Conservation (phyloP, 768 basidiomycete species). For the Russula virescens region DNA sequence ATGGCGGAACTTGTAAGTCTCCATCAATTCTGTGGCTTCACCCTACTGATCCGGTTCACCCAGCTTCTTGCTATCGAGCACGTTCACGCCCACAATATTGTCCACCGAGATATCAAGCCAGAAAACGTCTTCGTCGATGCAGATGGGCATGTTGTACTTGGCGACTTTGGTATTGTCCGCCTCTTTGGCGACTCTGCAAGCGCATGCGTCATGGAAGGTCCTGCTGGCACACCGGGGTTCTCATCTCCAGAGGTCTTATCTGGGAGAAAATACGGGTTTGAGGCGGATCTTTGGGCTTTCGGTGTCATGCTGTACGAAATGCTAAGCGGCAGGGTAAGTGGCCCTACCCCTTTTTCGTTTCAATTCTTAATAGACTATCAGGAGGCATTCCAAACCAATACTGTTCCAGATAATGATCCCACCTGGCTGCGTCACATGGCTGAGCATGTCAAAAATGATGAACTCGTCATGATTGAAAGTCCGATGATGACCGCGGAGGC, state of each 20-base stretch:
- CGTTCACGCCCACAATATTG: conserved; percentile 94
- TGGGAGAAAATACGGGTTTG: conserved; percentile 14
- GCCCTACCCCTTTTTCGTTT: background rate
- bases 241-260: conserved; percentile 18
- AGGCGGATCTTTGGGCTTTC: conserved; percentile 21
- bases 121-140: conserved; percentile 89
- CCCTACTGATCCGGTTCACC: background rate
- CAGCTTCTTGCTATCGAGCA: conserved; percentile 22
- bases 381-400: conserved; percentile 9
- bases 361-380: background rate
- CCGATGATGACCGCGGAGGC: conserved; percentile 13
- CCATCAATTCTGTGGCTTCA: background rate
- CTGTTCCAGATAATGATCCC: conserved; percentile 4
- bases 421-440: conserved; percentile 4
- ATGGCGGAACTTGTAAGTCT: conserved; percentile 20
- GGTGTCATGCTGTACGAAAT: conserved; percentile 22
- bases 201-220: background rate
- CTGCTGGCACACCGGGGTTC: conserved; percentile 19
- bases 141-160: conserved; percentile 83
- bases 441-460: conserved; percentile 4
- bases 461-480: background rate
- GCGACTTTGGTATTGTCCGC: conserved; percentile 95
- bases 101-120: conserved; percentile 99
- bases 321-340: conserved; percentile 15
- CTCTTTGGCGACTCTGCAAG: conserved; percentile 71